Base-by-base conservation (phyloP, 129 eudicot genomes). In the Mikania micrantha region DNA sequence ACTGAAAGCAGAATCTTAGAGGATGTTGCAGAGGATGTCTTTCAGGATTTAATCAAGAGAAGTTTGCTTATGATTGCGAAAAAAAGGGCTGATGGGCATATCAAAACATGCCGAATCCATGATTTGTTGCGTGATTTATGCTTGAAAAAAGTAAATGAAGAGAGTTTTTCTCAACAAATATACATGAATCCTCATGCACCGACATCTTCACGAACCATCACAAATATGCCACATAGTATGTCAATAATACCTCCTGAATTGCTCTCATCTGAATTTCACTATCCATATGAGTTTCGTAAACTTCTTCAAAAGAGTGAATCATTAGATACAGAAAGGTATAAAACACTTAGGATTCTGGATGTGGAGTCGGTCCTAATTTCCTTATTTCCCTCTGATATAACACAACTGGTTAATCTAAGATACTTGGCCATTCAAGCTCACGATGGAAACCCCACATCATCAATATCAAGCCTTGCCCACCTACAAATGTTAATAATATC, bases 71-170 rank as follows among this genome's bases (percentile, higher is more conserved):
- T 81, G 17, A 45, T 24, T 6, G n/a, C 39, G 7, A 40, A 62
- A 52, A 52, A 45, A 45, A n/a, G 72, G 54, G 66, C 22, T 40
- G 28, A 60, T 67, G 75, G 76, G 22, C 52, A 67, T 15, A 27
- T 79, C 27, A 79, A 74, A 53, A 9, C 62, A 36, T 79, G 79
- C 41, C 71, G 72, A 35, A 60, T 74, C 68, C 83, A 79, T 67
- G 79, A 74, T 59, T 60, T 79, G 25, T 29, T 75, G 53, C 79
- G 54, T 17, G 74, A 75, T 31, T n/a, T 75, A 16, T 75, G 74
- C 41, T 47, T 57, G 64, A 58, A 25, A 48, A 68, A 76, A 68
- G 74, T 75, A 5, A 15, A 57, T 45, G 69, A 75, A 38, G 60
- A 40, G 29, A 56, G 13, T 19, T 57, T 41, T 29, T 31, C 17